These are phyloP conservation scores for Canavalia ensiformis DNA, from an alignment of 306 rosid genomes.

Conservation along the genomic window DNA sequence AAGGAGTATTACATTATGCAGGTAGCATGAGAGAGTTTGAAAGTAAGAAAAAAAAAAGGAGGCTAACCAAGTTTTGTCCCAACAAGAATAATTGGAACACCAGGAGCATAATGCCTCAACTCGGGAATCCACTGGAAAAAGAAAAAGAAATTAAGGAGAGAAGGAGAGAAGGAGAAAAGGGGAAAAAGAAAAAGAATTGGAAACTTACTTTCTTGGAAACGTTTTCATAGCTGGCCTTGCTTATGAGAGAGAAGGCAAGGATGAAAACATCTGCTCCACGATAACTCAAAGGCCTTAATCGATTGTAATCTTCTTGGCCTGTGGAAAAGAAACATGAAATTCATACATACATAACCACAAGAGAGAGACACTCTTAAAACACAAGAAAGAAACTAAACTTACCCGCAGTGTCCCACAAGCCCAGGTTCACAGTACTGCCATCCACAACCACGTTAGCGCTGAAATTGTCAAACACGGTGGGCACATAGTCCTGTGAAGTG, in stretches of 20 bases:
- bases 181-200: slow-evolving; percentile 1
- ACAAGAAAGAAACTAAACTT: slow-evolving; percentile 34
- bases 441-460: slow-evolving; percentile 99
- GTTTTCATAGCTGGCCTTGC: slow-evolving; percentile 99
- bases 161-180: slow-evolving; percentile 21
- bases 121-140: slow-evolving; percentile 91
- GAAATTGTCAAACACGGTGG: slow-evolving; percentile 96
- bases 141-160: not conserved
- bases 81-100: slow-evolving; percentile 93
- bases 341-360: slow-evolving; percentile 51
- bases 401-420: slow-evolving; percentile 99
- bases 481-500: slow-evolving; percentile 87
- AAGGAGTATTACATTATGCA: no score
- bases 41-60: slow-evolving; percentile 48
- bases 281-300: slow-evolving; percentile 96
- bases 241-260: slow-evolving; percentile 93
- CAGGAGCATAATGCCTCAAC: slow-evolving; percentile 98
- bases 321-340: slow-evolving; percentile 26
- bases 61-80: slow-evolving; percentile 97
- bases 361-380: slow-evolving; percentile 7
- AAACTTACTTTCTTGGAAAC: slow-evolving; percentile 87
- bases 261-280: slow-evolving; percentile 98
- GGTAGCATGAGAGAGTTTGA: not conserved
- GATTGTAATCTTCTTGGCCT: slow-evolving; percentile 99
- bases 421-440: slow-evolving; percentile 95